Evolutionary conservation across 495 filamentous ascomycete genomes (phyloP).

Genomic region (Penicillium cosmopolitanum): DNA sequence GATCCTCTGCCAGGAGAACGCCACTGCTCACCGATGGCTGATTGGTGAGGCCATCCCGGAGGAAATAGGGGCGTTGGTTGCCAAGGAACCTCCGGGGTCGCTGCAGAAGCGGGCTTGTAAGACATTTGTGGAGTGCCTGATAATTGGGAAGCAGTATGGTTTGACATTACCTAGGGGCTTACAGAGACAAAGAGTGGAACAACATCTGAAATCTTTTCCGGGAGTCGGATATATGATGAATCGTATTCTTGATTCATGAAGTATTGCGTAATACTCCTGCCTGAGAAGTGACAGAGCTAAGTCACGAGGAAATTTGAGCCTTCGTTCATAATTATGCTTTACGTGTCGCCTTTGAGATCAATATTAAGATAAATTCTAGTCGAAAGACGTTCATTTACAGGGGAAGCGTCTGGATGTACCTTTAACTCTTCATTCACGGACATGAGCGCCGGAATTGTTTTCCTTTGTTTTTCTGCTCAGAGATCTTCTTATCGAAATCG

Average conservation of each 20-base stretch:
- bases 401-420: conserved; percentile 1
- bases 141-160: conserved; percentile 35
- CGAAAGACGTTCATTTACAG: conserved; percentile 4
- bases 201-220: conserved; percentile 19
- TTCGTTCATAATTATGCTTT: conserved; percentile 14
- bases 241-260: conserved; percentile 19
- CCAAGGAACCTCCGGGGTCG: conserved; percentile 26
- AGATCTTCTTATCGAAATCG: background rate
- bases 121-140: conserved; percentile 27
- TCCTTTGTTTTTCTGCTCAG: background rate
- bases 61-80: conserved; percentile 23
- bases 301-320: conserved; percentile 14
- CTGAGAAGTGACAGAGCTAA: conserved; percentile 16
- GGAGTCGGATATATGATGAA: conserved; percentile 14
- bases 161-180: conserved; percentile 19
- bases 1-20: conserved; percentile 29
- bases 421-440: background rate
- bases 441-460: conserved; percentile 1
- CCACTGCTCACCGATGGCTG: conserved; percentile 27
- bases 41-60: conserved; percentile 29
- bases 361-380: conserved; percentile 9
- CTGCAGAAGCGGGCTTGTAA: conserved; percentile 30
- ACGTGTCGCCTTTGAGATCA: conserved; percentile 12
- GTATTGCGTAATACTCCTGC: background rate
- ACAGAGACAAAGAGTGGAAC: conserved; percentile 26